Conservation (phyloP, 2,329 filamentous ascomycete species). For the Fusarium paranaense region DNA sequence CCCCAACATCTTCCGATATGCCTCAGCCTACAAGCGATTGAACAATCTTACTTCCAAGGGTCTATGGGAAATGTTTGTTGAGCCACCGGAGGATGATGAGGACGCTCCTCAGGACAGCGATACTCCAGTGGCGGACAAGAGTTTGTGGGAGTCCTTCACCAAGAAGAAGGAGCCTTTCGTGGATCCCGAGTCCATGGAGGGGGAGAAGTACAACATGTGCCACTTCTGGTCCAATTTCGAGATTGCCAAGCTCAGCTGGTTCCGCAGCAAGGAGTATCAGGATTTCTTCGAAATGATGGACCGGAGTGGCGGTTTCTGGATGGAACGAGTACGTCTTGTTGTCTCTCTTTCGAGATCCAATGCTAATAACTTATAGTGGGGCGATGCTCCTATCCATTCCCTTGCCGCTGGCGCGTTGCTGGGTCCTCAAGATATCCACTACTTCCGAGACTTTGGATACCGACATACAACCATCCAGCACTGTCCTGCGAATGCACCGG, state of each 20-base stretch:
- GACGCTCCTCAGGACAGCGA: constrained; percentile 72
- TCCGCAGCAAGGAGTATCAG: constrained; percentile 96
- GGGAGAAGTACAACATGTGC: constrained; percentile 99
- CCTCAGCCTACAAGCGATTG: constrained; percentile 94
- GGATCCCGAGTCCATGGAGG: constrained; percentile 94
- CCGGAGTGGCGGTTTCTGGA: constrained; percentile 97
- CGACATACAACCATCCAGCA: constrained; percentile 99
- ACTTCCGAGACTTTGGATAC: constrained; percentile 99
- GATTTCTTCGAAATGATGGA: constrained; percentile 99
- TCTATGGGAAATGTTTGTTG: constrained; percentile 98
- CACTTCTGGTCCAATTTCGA: constrained; percentile 99
- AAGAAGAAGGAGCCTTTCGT: constrained; percentile 80
- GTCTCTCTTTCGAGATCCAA: constrained; percentile 2
- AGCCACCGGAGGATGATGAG: constrained; percentile 74
- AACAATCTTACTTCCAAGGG: constrained; percentile 93
- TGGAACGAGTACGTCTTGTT: constrained; percentile 80
- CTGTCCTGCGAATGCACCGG: constrained; percentile 94
- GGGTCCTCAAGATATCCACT: constrained; percentile 87
- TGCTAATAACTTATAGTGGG: constrained; percentile 75
- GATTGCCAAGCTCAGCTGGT: constrained; percentile 94
- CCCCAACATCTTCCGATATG: constrained; percentile 98
- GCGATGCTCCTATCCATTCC: constrained; percentile 97
- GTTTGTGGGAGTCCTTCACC: constrained; percentile 79
- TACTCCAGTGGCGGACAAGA: constrained; percentile 81
- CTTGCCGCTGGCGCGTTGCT: constrained; percentile 92